Evolutionary conservation across 2,329 filamentous ascomycete species (phyloP).

Genomic region (Aspergillus puulaauensis): DNA sequence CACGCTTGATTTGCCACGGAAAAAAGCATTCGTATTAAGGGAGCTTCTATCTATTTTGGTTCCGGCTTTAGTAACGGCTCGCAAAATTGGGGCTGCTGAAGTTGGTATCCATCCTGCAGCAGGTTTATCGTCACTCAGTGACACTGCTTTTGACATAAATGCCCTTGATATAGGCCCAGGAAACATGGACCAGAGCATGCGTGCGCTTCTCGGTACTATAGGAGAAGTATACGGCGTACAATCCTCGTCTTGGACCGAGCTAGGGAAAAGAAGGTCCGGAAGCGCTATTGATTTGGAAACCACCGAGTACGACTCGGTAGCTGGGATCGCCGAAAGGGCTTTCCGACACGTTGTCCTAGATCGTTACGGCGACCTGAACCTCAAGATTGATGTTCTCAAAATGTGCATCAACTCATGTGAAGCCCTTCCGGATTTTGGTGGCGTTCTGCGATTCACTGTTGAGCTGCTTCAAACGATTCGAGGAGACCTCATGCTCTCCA

Average conservation of each 20-base stretch:
- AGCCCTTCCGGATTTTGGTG: constrained; percentile 85
- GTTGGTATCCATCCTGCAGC: constrained; percentile 93
- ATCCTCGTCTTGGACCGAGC: constrained; percentile 34
- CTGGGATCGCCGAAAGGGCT: constrained; percentile 44
- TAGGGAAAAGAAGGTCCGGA: constrained; percentile 29
- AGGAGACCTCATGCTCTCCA: constrained; percentile 72
- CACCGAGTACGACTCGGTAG: constrained; percentile 35
- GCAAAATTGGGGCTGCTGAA: constrained; percentile 91
- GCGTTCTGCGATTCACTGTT: constrained; percentile 84
- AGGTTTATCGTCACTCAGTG: constrained; percentile 71
- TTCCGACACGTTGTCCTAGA: constrained; percentile 47
- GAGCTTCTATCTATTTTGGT: constrained; percentile 83
- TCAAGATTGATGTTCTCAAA: constrained; percentile 84
- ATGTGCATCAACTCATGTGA: constrained; percentile 94
- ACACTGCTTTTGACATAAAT: constrained; percentile 47
- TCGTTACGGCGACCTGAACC: constrained; percentile 70
- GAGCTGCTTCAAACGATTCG: constrained; percentile 74
- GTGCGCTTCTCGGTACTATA: constrained; percentile 37
- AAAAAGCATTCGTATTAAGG: constrained; percentile 85
- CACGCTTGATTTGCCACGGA: constrained; percentile 74
- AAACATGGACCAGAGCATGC: constrained; percentile 44
- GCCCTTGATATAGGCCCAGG: constrained; percentile 42
- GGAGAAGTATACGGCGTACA: constrained; percentile 44
- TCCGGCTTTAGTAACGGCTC: constrained; percentile 81
- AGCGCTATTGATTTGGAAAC: constrained; percentile 16